Evolutionary conservation across 257 asterid genomes (phyloP).

Genomic region (Jaltomata sinuosa): DNA sequence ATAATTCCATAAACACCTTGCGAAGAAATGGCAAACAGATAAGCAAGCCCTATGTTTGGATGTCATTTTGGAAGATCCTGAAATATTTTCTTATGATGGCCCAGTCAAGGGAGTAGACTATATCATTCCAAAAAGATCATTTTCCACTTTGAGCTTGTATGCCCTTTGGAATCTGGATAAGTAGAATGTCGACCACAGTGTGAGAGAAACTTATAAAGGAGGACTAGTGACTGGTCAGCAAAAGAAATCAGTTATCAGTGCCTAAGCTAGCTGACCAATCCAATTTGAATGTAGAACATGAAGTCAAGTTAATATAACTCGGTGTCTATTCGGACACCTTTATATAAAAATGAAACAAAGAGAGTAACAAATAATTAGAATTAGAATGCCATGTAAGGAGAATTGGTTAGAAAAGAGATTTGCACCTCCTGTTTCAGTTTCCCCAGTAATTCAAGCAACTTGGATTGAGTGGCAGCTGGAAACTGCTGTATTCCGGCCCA

Average conservation of each 20-base stretch:
- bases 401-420: neutral
- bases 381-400: neutral
- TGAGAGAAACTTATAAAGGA: neutral
- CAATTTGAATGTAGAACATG: neutral
- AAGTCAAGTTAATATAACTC: neutral
- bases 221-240: neutral
- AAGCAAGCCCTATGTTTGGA: neutral
- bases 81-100: neutral
- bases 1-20: neutral
- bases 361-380: neutral
- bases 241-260: neutral
- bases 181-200: neutral
- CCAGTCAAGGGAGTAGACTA: neutral
- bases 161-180: neutral
- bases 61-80: neutral
- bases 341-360: neutral
- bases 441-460: constrained; percentile 69
- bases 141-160: neutral
- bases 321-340: neutral
- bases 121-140: neutral
- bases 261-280: neutral
- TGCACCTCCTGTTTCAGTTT: constrained; percentile 73
- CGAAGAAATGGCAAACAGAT: neutral
- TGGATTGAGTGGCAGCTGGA: constrained; percentile 87
- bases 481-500: constrained; percentile 89